Conservation (phyloP, 257 asterid species). For the Coffea eugenioides region DNA sequence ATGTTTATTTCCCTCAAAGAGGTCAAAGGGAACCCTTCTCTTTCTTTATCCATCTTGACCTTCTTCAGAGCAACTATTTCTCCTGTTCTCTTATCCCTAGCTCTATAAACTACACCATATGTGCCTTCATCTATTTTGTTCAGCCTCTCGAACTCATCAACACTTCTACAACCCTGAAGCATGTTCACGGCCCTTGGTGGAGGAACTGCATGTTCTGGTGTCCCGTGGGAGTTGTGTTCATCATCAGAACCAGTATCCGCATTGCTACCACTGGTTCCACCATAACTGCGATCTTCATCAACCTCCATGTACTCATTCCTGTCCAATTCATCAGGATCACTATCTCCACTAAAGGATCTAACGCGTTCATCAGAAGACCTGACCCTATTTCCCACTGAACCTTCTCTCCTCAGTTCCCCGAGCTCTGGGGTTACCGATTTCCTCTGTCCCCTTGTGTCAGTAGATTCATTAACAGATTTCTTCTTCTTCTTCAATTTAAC, state of each 20-base stretch:
- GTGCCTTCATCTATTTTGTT: constrained; percentile 93
- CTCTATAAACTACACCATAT: constrained; percentile 82
- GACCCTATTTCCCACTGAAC: constrained; percentile 47
- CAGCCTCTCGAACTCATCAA: constrained; percentile 77
- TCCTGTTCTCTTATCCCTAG: constrained; percentile 78
- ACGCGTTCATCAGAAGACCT: constrained; percentile 57
- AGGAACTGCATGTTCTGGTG: constrained; percentile 47
- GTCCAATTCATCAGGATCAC: constrained; percentile 37
- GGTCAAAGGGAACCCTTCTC: constrained; percentile 88
- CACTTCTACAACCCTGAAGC: constrained; percentile 93
- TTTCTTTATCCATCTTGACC: constrained; percentile 87
- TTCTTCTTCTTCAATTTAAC: constrained; percentile 36
- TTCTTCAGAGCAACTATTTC: constrained; percentile 89
- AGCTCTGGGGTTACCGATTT: constrained; percentile 56
- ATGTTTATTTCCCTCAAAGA: constrained; percentile 82
- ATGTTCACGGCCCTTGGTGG: constrained; percentile 67
- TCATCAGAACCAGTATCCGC: constrained; percentile 57
- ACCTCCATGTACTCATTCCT: constrained; percentile 46
- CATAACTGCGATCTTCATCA: constrained; percentile 37
- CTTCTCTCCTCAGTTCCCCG: constrained; percentile 54
- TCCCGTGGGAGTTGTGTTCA: constrained; percentile 41
- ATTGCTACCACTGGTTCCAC: constrained; percentile 39
- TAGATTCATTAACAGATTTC: constrained; percentile 40
- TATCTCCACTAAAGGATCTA: constrained; percentile 70
- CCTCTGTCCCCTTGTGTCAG: constrained; percentile 40